A percentile compares a stretch with the other conserved stretches of the same genome.
Conservation (phyloP, 1,284 basidiomycete genomes). For the Sanghuangporus sanghuang region DNA sequence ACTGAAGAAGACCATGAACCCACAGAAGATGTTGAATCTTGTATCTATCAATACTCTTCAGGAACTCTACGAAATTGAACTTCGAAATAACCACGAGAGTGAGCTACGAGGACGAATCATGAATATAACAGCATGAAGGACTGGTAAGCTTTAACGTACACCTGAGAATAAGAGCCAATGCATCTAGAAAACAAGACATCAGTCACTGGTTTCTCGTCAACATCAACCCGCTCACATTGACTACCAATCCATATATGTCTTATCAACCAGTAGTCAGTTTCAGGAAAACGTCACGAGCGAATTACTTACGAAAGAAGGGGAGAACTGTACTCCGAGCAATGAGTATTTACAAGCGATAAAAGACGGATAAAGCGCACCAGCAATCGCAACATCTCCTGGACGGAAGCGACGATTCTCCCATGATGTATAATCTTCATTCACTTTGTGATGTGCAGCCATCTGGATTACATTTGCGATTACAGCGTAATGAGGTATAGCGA, state of each 20-base stretch:
- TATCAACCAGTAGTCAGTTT: conserved; percentile 1
- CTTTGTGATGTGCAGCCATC: conserved; percentile 44
- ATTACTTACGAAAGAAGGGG: conserved; percentile 33
- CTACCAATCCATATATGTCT: conserved; percentile 74
- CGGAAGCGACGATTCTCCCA: conserved; percentile 34
- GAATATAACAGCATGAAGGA: conserved; percentile 7
- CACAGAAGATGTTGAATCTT: conserved; percentile 63
- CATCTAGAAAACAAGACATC: conserved; percentile 31
- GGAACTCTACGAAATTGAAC: conserved; percentile 64
- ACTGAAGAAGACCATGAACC: conserved; percentile 21
- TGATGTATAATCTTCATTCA: conserved; percentile 35
- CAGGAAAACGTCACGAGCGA: conserved; percentile 19
- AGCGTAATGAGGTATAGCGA: conserved; percentile 62
- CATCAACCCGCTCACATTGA: conserved; percentile 38
- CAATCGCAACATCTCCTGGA: conserved; percentile 50
- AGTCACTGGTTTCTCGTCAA: not conserved
- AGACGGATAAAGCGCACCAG: conserved; percentile 33
- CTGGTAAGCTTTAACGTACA: conserved; percentile 31
- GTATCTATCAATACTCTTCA: conserved; percentile 64
- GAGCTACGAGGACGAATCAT: conserved; percentile 32
- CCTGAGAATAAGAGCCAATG: conserved; percentile 51
- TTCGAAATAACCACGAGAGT: conserved; percentile 67
- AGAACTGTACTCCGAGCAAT: conserved; percentile 23
- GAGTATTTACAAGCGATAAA: not conserved
- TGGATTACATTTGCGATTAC: conserved; percentile 67